Evolutionary conservation across 768 basidiomycete genomes (phyloP), one percentile per base, ranked within the genome.

Genomic region (Exidia glandulosa): DNA sequence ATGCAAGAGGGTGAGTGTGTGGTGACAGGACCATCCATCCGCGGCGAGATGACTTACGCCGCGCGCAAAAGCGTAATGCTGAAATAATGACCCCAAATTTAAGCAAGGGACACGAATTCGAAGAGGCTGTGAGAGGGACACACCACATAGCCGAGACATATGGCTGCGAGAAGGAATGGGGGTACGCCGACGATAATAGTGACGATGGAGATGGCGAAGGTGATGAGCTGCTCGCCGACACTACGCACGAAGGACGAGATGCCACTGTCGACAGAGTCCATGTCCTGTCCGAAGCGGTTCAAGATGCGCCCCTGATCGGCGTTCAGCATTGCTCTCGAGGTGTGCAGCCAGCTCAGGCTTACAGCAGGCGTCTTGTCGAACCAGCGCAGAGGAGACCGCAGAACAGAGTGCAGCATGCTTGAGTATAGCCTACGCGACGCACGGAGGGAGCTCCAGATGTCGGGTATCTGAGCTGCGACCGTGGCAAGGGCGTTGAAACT

Each of bases 331-430:
- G 16, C 6, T 3, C 12, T 19, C 19, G 41, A 45, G 6, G 9
- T 19, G 41, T n/a, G n/a, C n/a, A n/a, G n/a, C n/a, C n/a, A n/a
- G 41, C 41, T 10, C 41, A n/a, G n/a, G n/a, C n/a, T n/a, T n/a
- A 45, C 41, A 23, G 66, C 70, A n/a, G 71, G 71, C 6, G 67
- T 71, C 36, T 61, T 63, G 57, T 70, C 71, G 45, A 69, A 72
- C 62, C 66, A 66, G 2, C 66, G 63, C 31, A 66, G 61, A 3
- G 67, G 68, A 2, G 67, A 67, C 3, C 62, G 62, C 16, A 63
- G 60, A 3, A 69, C 63, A 3, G 63, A 36, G 25, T 58, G 57
- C 2, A 68, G 59, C 58, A 65, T 66, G n/a, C 45, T 5, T 6
- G 27, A 57, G 63, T 68, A 70, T 14, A 70, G 64, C 4, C 7